Evolutionary conservation across 2,329 filamentous ascomycete genomes (phyloP).

Genomic region (Tolypocladium sp.): DNA sequence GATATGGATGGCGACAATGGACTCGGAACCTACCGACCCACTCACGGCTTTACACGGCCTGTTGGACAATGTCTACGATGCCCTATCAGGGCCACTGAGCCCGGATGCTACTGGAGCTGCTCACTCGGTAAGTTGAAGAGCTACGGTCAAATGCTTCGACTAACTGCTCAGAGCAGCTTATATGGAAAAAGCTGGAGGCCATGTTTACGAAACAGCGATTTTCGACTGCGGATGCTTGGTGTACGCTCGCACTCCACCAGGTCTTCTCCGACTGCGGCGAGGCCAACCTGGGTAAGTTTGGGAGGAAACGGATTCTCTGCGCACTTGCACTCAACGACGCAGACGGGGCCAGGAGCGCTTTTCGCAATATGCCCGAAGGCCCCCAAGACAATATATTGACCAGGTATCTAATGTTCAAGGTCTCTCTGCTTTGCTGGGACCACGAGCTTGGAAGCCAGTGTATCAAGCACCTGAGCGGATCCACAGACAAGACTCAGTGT

Average conservation of each 20-base stretch:
- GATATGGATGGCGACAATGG: conserved; percentile 53
- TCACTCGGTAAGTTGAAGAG: conserved; percentile 46
- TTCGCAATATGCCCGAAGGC: conserved; percentile 48
- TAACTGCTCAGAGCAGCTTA: conserved; percentile 40
- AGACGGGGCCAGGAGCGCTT: conserved; percentile 23
- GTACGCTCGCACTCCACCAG: conserved; percentile 54
- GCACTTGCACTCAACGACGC: conserved; percentile 39
- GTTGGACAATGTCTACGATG: conserved; percentile 28
- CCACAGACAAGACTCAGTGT: conserved; percentile 34
- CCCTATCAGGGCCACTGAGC: conserved; percentile 38
- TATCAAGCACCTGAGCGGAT: conserved; percentile 49
- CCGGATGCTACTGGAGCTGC: conserved; percentile 55
- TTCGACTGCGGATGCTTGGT: conserved; percentile 58
- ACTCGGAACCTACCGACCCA: conserved; percentile 19
- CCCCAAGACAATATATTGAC: conserved; percentile 55
- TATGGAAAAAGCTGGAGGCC: conserved; percentile 73
- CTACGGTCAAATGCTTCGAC: not conserved
- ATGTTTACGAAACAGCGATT: conserved; percentile 43
- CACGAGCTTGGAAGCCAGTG: conserved; percentile 51
- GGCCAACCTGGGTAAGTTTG: conserved; percentile 57
- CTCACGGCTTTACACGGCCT: conserved; percentile 14
- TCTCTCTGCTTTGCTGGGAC: conserved; percentile 53
- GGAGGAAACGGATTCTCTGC: conserved; percentile 65
- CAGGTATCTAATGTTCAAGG: conserved; percentile 67
- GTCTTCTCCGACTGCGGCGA: conserved; percentile 59